Evolutionary conservation across 768 basidiomycete genomes (phyloP), one percentile per base, ranked within the genome.

Genomic region (Mycena floridula): DNA sequence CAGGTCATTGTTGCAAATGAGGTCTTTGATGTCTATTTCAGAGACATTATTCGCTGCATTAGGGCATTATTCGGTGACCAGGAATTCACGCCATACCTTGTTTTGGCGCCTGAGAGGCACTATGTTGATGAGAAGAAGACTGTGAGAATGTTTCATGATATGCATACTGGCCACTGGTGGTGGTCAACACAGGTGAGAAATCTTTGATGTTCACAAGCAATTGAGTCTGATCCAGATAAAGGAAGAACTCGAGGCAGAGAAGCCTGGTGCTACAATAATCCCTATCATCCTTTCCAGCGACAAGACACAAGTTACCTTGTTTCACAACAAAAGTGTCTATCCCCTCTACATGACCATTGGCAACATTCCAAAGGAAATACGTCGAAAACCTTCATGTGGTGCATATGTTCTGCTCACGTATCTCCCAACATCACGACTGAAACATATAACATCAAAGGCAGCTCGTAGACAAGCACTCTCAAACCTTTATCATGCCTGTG

Each of bases 101-200:
- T 4, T 35, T 13, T 35, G 3, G 32, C 32, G 18, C 32, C 32
- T 15, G 32, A 35, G 18, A 4, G 32, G 7, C 32, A 35, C 32
- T 35, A 35, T 7, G 7, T 18, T 35, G 32, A 35, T 35, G 15
- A 13, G 13, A 18, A 35, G 4, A 35, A 15, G 32, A 35, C 32
- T 3, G 18, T 35, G 4, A 13, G 37, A 11, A 38, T 38, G 37
- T 38, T 38, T 38, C 37, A 38, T 20, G 61, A 64, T 18, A 57
- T 65, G 54, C 50, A 63, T 21, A 64, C 60, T 0, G 64, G 61
- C 2, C 55, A 55, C 37, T 66, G 64, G 64, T 64, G 61, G 64
- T 64, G 61, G 61, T 21, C 18, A 9, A 53, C 50, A 3, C 62
- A 65, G 49, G 62, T 62, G 42, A n/a, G 59, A 32, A 15, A n/a